Evolutionary conservation across 2,329 filamentous ascomycete species (phyloP), one percentile per base, ranked within the genome.

Genomic region (Lachnellula cervina): DNA sequence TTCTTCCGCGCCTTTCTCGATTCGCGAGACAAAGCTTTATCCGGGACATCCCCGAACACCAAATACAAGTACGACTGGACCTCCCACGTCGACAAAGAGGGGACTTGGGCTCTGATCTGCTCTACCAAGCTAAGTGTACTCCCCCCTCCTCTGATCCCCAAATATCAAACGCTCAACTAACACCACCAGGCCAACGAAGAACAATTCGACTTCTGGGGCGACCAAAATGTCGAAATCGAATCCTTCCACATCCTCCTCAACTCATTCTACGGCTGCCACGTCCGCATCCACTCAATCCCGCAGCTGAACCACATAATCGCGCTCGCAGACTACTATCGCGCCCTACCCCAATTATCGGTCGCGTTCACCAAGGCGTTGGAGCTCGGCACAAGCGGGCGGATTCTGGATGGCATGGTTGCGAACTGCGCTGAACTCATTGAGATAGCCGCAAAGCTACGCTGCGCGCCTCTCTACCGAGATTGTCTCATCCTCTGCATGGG

Each of bases 1-100:
- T 61, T 56, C 45, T 61, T 61, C 34, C 37, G 28, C 17, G 51
- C 45, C 28, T 57, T 52, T 13, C 51, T 63, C 5, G 52, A 63
- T 34, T 60, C 56, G 3, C 19, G 50, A 5, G 55, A 62, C 3
- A 63, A 63, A 40, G 6, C 7, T 11, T 35, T 13, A 37, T 2
- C 38, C 42, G 13, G 4, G 6, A 38, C 19, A 9, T 16, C 54
- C n/a, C 13, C 11, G 16, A 7, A 38, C 17, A 19, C 4, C 3
- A 5, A 17, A 2, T 58, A 59, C 28, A 40, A 37, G 11, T 58
- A 59, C 42, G 32, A 56, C 2, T 60, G 59, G 61, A 25, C 54
- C 4, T 57, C 59, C 5, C 17, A 57, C 23, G 38, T 60, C 11
- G 55, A 61, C 40, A 25, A 43, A 8, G 57, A 61, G 50, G 54